Evolutionary conservation across 192 early-diverging fungal genomes (phyloP).

Genomic region (Backusella macrospora): DNA sequence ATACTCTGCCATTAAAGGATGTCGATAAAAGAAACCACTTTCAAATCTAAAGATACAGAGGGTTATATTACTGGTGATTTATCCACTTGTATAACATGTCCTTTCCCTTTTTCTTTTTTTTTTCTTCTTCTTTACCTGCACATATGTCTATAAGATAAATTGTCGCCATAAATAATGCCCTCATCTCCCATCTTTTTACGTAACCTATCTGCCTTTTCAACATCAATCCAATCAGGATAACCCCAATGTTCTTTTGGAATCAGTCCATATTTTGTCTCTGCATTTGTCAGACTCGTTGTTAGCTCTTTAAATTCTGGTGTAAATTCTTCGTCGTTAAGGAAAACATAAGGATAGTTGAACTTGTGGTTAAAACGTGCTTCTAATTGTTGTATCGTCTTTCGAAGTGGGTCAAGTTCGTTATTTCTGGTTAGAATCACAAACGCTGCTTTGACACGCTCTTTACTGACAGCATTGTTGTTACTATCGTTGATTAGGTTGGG

Average conservation of each 20-base stretch:
- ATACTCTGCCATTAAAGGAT: conserved; percentile 66
- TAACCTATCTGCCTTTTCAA: conserved; percentile 51
- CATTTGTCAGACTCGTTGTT: conserved; percentile 56
- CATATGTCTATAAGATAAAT: conserved; percentile 70
- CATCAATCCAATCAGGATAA: conserved; percentile 67
- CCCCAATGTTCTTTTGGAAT: conserved; percentile 65
- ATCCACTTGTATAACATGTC: too few species aligned
- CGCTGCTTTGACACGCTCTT: conserved; percentile 54
- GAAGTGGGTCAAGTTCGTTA: conserved; percentile 64
- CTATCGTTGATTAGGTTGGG: conserved; percentile 16
- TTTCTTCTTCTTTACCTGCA: conserved; percentile 47
- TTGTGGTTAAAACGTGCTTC: conserved; percentile 81
- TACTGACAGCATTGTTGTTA: conserved; percentile 20
- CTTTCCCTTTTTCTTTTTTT: background rate
- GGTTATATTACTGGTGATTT: too few species aligned
- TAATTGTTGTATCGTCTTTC: conserved; percentile 63
- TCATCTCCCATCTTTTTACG: conserved; percentile 57
- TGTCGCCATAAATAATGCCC: conserved; percentile 63
- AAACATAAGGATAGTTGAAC: conserved; percentile 86
- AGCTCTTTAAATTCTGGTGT: conserved; percentile 65
- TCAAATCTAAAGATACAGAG: conserved; percentile 56
- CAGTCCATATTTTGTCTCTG: conserved; percentile 63
- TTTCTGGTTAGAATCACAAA: conserved; percentile 81
- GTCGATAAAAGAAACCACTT: conserved; percentile 81
- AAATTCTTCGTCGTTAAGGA: conserved; percentile 82